Evolutionary conservation across 345 rosid genomes (phyloP), one percentile per base, ranked within the genome.

Genomic region (Hypericum perforatum): DNA sequence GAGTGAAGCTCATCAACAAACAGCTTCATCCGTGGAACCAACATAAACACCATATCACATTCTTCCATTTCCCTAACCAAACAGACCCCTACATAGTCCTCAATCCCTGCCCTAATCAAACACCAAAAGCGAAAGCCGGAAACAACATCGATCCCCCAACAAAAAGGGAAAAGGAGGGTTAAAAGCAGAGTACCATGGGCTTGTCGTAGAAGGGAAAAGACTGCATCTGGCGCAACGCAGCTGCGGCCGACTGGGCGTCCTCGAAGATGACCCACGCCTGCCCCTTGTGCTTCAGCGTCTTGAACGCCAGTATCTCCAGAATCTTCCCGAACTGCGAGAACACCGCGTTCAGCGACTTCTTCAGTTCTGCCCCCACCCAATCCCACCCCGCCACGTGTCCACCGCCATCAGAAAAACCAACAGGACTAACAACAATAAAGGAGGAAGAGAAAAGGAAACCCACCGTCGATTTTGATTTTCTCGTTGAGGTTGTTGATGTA

Each of bases 241-340:
- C 75, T 13, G 85, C 68, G 16, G 97, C 97, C 16, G 97, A 84
- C 6, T 68, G 67, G 5, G 73, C 77, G 45, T 89, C 83, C 63
- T 89, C 89, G 51, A 94, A 94, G 38, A 94, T 74, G 13, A 94
- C 83, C 99, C 99, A 94, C 73, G 97, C 95, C 75, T 94, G 99
- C 5, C 99, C 99, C 71, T 94, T 86, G 67, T 89, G 99, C 69
- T 94, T 94, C 76, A 94, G 58, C 16, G 97, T 94, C 85, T 86
- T 88, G 76, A 86, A 94, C 8, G 97, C 95, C 66, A 80, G 52
- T 15, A 94, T 85, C 58, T 89, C 99, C 73, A 94, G 5, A 58
- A 94, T 89, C 87, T 86, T 82, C 56, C 99, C 99, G 45, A 86
- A 89, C 54, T 86, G 89, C 29, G 95, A 76, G 76, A 94, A 89